Base-by-base conservation (phyloP, 352 stramenopile species). In the Thalassiosira mediterranea region DNA sequence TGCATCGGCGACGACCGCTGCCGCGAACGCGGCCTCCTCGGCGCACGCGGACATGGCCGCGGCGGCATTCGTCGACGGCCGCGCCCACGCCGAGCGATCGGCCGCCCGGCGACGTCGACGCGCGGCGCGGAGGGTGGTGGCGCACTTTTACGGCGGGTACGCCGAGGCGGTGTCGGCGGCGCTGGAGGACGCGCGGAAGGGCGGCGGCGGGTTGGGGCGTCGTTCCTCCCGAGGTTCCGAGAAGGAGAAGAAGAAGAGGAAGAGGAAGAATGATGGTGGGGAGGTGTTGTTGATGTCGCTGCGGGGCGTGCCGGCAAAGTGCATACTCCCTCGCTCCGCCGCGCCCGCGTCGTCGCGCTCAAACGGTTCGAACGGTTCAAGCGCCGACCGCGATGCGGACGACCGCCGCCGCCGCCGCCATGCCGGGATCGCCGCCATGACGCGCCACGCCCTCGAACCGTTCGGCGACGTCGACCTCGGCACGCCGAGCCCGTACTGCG, bases 141-240 rank as follows among this genome's bases (percentile, higher is more conserved):
- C 84, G 4, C 84, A 81, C 38, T 84, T 84, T 48, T 88, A 88
- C 52, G 71, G 76, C 28, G 40, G 37, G 11, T 88, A 85, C 57
- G 79, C 79, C 0, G 34, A 75, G 2, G 59, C 25, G 15, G 59
- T 88, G 56, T 19, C 64, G 37, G 31, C 5, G 23, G 40, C 75
- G 8, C n/a, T 88, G 25, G n/a, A n/a, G 4, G 7, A 7, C 34
- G 7, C 7, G 7, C 34, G 34, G 7, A 13, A 13, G 34, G 34
- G 7, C 34, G 34, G 34, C 34, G 34, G 34, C 34, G 34, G 34
- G 34, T 13, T 7, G 34, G 34, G 34, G 13, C n/a, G n/a, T n/a
- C n/a, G n/a, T n/a, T n/a, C n/a, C n/a, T n/a, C n/a, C n/a, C n/a
- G n/a, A n/a, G n/a, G n/a, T 19, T 29, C 34, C 15, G 37, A 56